Evolutionary conservation across 257 asterid species (phyloP), one percentile per base, ranked within the genome.

Genomic region (Verbascum thapsus): DNA sequence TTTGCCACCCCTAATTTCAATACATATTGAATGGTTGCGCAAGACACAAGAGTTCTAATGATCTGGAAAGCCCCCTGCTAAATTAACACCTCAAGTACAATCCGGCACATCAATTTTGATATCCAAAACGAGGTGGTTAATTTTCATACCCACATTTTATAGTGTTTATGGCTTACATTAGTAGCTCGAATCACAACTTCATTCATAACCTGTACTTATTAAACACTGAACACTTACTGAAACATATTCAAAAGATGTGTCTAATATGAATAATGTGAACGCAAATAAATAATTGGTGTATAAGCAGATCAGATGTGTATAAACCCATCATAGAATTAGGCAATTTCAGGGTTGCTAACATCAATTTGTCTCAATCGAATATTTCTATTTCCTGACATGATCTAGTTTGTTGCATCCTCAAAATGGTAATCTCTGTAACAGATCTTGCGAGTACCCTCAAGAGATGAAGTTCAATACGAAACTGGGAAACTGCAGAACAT

Each of bases 401-500:
- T 10, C 7, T 13, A 55, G 17, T 51, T 16, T 45, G 45, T 34
- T 4, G 58, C 19, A 41, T 34, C 44, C 67, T 53, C 45, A 30
- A 40, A 37, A 38, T 9, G 8, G 23, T 9, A 26, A 58, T 65
- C 12, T 18, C 38, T n/a, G 40, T 53, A 58, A 64, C 38, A 51
- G 35, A 42, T 58, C 55, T 42, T 10, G 34, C 64, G 15, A 37
- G 54, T 37, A 48, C 26, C 43, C 53, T 37, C 35, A 2, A 56
- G 38, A 18, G 67, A 51, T 20, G 68, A 72, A 41, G 32, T 30
- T 13, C 57, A 52, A 51, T 15, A 17, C 39, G 38, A 44, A 7
- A 63, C 37, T 56, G 38, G 11, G 58, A 16, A 50, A 65, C 45
- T 37, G 72, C 73, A 62, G 49, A 54, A 19, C n/a, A 15, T 42